Percentiles rank a stretch among this genome's conserved stretches.
Evolutionary conservation across 768 basidiomycete species (phyloP).

Genomic region (Gloeostereum incarnatum): DNA sequence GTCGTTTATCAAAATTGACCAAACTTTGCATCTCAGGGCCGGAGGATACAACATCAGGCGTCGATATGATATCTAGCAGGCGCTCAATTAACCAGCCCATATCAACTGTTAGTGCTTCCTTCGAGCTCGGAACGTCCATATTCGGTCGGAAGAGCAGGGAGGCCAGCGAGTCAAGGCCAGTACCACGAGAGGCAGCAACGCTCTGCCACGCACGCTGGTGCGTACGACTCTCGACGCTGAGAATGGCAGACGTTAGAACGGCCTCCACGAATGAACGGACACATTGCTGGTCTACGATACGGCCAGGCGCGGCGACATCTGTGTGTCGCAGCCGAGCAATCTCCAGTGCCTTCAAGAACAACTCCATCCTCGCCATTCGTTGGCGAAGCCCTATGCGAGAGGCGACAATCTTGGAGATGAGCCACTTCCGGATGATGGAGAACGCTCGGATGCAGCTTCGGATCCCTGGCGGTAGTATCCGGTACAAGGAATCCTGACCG

Average conservation of each 20-base stretch:
- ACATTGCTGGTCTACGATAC: constrained; percentile 48
- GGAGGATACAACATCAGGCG: constrained; percentile 56
- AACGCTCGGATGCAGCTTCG: constrained; percentile 74
- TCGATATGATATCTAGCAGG: constrained; percentile 68
- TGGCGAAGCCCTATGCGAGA: constrained; percentile 52
- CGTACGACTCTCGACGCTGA: constrained; percentile 73
- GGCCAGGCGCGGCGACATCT: constrained; percentile 25
- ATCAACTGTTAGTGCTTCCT: constrained; percentile 56
- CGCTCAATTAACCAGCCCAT: constrained; percentile 80
- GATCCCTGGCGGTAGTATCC: constrained; percentile 64
- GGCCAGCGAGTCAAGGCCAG: constrained; percentile 50
- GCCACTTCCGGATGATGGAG: constrained; percentile 71
- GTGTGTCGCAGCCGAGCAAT: constrained; percentile 56
- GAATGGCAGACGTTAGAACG: constrained; percentile 61
- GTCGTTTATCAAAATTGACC: constrained; percentile 77
- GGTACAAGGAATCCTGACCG: constrained; percentile 61
- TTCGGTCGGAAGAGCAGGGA: constrained; percentile 45
- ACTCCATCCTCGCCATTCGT: constrained; percentile 67
- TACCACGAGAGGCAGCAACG: constrained; percentile 54
- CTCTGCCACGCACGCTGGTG: constrained; percentile 74
- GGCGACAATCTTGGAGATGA: constrained; percentile 58
- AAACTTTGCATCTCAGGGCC: constrained; percentile 47
- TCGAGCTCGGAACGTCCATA: constrained; percentile 31
- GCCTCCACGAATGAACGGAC: constrained; percentile 78
- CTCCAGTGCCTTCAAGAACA: constrained; percentile 64